Evolutionary conservation across 1,284 basidiomycete genomes (phyloP).

Genomic region (Tausonia pullulans): DNA sequence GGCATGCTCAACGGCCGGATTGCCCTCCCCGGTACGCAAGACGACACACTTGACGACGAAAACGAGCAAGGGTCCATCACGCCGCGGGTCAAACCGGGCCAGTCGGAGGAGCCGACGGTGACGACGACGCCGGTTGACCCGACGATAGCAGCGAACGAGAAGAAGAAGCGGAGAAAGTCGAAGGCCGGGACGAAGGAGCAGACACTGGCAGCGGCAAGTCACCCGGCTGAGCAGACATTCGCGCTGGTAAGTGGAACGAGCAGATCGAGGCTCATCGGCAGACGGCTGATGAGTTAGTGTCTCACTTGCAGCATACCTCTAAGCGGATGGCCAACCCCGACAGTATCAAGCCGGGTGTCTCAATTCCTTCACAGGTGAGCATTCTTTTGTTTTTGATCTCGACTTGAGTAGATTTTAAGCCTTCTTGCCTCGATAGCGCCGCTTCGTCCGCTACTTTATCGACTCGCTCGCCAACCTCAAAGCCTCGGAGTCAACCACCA

Average conservation of each 20-base stretch:
- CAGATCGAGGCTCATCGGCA: too few relatives aligned
- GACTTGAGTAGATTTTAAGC: neutral
- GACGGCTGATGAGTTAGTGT: too few relatives aligned
- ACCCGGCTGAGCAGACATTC: constrained; percentile 8
- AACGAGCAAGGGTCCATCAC: constrained; percentile 4
- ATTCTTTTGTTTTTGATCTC: neutral
- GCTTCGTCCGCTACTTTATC: constrained; percentile 13
- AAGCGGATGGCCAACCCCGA: constrained; percentile 10
- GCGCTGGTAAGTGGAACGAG: neutral
- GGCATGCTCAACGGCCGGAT: constrained; percentile 3
- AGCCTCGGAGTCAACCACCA: neutral
- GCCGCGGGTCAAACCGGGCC: neutral
- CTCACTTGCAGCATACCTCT: constrained; percentile 4
- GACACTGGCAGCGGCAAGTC: neutral
- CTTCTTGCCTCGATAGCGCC: neutral
- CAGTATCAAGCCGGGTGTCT: neutral
- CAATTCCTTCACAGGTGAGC: constrained; percentile 15
- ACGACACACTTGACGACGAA: neutral
- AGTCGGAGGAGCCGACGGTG: constrained; percentile 6
- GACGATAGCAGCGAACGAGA: constrained; percentile 3
- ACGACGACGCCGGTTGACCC: neutral
- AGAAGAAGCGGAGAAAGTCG: constrained; percentile 22
- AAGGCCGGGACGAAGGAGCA: neutral
- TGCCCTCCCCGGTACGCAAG: neutral
- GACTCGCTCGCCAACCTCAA: constrained; percentile 1